Percentiles rank a stretch among this genome's conserved stretches.
Evolutionary conservation across 768 basidiomycete species (phyloP).

Genomic region (Russula sp.): DNA sequence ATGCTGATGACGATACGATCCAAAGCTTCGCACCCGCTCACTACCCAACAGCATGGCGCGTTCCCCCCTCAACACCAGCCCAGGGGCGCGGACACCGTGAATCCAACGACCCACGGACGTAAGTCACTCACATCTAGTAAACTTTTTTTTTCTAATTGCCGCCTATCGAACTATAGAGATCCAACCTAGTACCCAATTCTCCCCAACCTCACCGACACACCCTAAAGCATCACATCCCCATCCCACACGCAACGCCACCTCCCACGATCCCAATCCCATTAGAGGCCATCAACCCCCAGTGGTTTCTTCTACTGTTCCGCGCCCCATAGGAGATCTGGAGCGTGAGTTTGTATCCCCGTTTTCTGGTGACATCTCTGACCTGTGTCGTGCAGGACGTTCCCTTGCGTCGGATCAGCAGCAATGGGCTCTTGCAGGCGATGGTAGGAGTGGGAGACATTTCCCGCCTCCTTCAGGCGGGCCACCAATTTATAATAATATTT

Average conservation of each 20-base stretch:
- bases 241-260: neutral
- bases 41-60: constrained; percentile 13
- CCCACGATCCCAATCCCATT: neutral
- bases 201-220: neutral
- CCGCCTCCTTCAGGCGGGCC: neutral
- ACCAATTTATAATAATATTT: neutral
- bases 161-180: neutral
- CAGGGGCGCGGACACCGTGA: neutral
- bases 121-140: neutral
- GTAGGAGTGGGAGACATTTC: neutral
- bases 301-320: neutral
- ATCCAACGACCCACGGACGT: neutral
- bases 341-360: neutral
- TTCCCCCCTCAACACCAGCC: neutral
- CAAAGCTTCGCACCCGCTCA: neutral
- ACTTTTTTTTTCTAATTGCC: neutral
- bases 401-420: neutral
- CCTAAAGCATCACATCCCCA: neutral
- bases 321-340: neutral
- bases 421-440: neutral
- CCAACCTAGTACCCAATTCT: neutral
- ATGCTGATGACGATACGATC: neutral
- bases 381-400: neutral
- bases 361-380: neutral
- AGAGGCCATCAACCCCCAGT: neutral